A percentile compares a stretch with the other conserved stretches of the same genome.
Conservation (phyloP, 179 eudicot genomes). For the Corrigiola litoralis region DNA sequence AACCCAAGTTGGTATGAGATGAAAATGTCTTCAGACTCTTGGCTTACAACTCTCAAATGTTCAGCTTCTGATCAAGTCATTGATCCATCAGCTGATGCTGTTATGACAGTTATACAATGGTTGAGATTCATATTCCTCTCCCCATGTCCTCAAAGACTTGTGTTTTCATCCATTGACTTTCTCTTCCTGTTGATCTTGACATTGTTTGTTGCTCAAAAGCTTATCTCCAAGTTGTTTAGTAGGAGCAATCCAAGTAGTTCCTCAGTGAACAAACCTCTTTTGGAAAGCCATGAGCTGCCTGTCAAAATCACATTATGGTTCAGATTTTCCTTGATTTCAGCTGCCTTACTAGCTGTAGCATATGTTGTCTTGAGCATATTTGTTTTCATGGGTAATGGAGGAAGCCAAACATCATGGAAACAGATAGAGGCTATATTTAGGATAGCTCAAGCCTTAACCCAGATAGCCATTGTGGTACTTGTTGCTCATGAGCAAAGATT, state of each 20-base stretch:
- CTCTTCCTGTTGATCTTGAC: constrained; percentile 9
- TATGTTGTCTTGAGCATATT: constrained; percentile 16
- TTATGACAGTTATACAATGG: constrained; percentile 28
- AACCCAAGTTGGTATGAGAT: constrained; percentile 13
- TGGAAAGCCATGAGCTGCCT: constrained; percentile 1
- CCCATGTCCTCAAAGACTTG: constrained; percentile 29
- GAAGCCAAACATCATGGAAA: constrained; percentile 9
- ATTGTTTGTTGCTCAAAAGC: constrained; percentile 18
- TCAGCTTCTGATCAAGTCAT: constrained; percentile 10
- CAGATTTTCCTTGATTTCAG: constrained; percentile 18
- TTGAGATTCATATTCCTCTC: constrained; percentile 26
- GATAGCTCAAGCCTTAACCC: constrained; percentile 23
- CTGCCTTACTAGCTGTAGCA: constrained; percentile 16
- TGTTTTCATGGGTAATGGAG: neutral
- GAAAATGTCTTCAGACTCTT: constrained; percentile 16
- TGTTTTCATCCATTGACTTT: constrained; percentile 18
- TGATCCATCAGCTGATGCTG: constrained; percentile 21
- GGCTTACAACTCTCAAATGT: constrained; percentile 24
- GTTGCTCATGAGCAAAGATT: constrained; percentile 27
- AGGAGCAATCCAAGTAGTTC: neutral
- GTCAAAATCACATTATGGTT: constrained; percentile 19
- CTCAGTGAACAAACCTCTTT: constrained; percentile 25
- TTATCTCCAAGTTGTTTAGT: constrained; percentile 17
- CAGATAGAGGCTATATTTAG: constrained; percentile 16
- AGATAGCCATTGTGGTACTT: constrained; percentile 21